Evolutionary conservation across 148 eudicot species (phyloP), one percentile per base, ranked within the genome.

Genomic region (Chenopodium quinoa): DNA sequence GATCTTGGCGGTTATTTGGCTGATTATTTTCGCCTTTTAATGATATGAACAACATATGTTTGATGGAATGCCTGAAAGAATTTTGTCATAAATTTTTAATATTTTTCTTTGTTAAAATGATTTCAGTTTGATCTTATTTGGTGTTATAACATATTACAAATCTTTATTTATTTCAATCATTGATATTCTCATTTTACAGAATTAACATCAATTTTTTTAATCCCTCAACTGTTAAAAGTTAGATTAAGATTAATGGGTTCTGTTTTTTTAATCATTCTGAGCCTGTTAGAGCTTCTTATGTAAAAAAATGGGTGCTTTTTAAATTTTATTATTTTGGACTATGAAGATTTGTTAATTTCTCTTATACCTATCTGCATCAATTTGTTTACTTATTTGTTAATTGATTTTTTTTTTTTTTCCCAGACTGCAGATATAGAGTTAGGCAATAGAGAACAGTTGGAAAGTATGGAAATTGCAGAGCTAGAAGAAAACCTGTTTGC

Each of bases 401-500:
- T n/a, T 25, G 56, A 8, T 11, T 54, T 1, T 31, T 40, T 37
- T 37, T 37, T 73, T 40, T 37, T 40, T 40, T 77, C 68, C n/a
- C 84, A 84, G 88, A 71, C 67, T 79, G 82, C 75, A 86, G 87
- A 80, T 82, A 82, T 77, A 80, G 64, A 77, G 71, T 78, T 80
- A 76, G 62, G 19, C 60, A 75, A 50, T 78, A 40, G 47, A 54
- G 31, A 82, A 46, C n/a, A 13, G 46, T 81, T 72, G 62, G 58
- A 79, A 47, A 80, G 14, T 20, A 93, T 94, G 98, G 98, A 93
- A 66, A 74, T 78, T 82, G 82, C 88, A 40, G 98, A 94, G 83
- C 77, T 90, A 74, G 98, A 93, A 83, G 98, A 94, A 76, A 91
- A 58, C 72, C 88, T 94, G 48, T 87, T 89, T 70, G 86, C 93